Evolutionary conservation across 352 stramenopile genomes (phyloP).

Genomic region (Phytopythium oedochilum): DNA sequence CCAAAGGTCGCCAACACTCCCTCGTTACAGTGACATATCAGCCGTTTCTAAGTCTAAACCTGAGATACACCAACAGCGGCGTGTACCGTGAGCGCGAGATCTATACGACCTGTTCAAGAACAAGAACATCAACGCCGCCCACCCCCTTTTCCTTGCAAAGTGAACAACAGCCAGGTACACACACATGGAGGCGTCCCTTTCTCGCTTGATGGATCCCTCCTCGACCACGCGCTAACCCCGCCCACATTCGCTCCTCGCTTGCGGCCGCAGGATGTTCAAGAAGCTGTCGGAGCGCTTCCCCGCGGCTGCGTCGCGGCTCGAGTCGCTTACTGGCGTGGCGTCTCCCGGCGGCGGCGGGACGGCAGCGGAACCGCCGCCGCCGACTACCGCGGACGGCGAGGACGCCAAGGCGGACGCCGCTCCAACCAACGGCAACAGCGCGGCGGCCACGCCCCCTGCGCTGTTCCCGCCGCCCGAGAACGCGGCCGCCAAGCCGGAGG

Average conservation of each 20-base stretch:
- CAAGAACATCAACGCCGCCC: neutral
- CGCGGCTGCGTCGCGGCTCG: slow-evolving; percentile 55
- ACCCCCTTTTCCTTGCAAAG: neutral
- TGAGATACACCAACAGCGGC: neutral
- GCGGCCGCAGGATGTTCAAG: slow-evolving; percentile 53
- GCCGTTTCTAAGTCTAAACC: neutral
- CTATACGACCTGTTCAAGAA: slow-evolving; percentile 5
- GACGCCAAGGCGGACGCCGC: slow-evolving; percentile 7
- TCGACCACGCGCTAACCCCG: no score
- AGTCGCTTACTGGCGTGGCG: slow-evolving; percentile 42
- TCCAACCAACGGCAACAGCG: neutral
- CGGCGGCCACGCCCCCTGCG: neutral
- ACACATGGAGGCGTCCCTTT: neutral
- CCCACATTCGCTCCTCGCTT: neutral
- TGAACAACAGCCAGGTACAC: neutral
- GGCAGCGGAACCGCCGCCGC: slow-evolving; percentile 16
- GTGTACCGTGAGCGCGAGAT: slow-evolving; percentile 2
- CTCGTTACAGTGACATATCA: neutral
- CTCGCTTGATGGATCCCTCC: neutral
- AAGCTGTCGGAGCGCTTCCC: slow-evolving; percentile 75
- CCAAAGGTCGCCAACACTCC: neutral
- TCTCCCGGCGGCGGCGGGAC: slow-evolving; percentile 7
- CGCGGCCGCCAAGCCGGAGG: slow-evolving; percentile 21
- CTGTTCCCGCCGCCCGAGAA: slow-evolving; percentile 16
- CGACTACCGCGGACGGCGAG: slow-evolving; percentile 9